Base-by-base conservation (phyloP, 2,329 filamentous ascomycete genomes). In the Hymenotorrendiella dingleyae region DNA sequence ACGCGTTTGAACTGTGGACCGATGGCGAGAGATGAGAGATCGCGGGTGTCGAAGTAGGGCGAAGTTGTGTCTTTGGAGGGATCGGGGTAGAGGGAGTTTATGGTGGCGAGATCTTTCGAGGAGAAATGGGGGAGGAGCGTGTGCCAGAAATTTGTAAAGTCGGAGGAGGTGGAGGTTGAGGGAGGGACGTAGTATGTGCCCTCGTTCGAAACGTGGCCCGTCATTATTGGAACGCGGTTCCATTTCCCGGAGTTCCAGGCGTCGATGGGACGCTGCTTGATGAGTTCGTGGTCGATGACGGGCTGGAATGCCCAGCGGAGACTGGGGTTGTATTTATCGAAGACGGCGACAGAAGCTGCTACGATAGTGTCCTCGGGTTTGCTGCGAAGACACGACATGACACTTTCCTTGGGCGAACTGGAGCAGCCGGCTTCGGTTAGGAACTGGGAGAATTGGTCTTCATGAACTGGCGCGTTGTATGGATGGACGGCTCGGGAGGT, bases 161-260 rank as follows among this genome's bases (percentile, higher is more conserved):
- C 70, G 0, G 61, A 64, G 8, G 71, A 64, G 2, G 65, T 66
- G n/a, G 67, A 63, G 43, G 74, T 67, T 6, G 59, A 53, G 62
- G 24, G 60, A 14, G 66, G 62, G 0, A 79, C 73, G 2, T 84
- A 74, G 53, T 84, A 86, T 24, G 69, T 60, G 16, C 81, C 82
- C 56, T 86, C 82, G 54, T 86, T 78, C 20, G 76, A 74, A 57
- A 78, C 78, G 66, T 80, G 85, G 4, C 82, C 82, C 0, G 81
- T 84, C 45, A 86, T 64, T 34, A 86, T 71, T 6, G 78, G 76
- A 7, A 80, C 67, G 49, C 68, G 67, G 51, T 80, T 67, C 61
- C 71, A 74, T 16, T 66, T 60, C 1, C 70, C 65, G 2, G 69
- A 64, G 7, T 64, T 57, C 78, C 77, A 82, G 9, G 71, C 68